Base-by-base conservation (phyloP, 768 basidiomycete genomes). In the Gymnopilus junonius region DNA sequence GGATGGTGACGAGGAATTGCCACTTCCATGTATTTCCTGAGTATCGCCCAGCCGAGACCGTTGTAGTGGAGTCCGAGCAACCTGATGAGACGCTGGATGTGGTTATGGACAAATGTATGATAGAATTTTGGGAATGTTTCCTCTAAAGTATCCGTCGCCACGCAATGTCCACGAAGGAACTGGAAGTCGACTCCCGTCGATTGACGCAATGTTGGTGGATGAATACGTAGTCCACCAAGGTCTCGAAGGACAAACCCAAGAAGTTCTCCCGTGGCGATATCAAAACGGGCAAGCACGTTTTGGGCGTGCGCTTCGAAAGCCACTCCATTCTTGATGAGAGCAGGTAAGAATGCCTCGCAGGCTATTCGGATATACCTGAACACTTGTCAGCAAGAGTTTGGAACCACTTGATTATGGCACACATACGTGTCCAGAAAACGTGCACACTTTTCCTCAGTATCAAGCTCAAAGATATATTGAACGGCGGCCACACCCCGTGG, bases 231-330 rank as follows among this genome's bases (percentile, higher is more conserved):
- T 7, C 86, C 86, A 6, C 85, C 85, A 17, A 87, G 78, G 66
- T 87, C 86, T 34, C 86, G 83, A 59, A 86, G 67, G 31, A 87
- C 78, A 68, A 87, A 86, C 17, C 85, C 85, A 17, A 76, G 72
- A 8, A 81, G 74, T 54, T 77, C 76, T 32, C 80, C 78, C 1
- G 83, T 82, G 12, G 69, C 57, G 2, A 70, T 63, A 61, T 84
- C 77, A 58, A 85, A 79, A 21, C 85, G 83, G 37, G 79, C 77
- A 7, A 85, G 79, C 17, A 82, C 76, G 67, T 87, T 87, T 63
- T 87, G 86, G 1, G 85, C 84, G 69, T 87, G 86, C 10, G 85
- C 86, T 72, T 87, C 86, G 55, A 87, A 85, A 7, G 83, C 82
- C n/a, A 86, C 82, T 4, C 85, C 85, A 54, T 87, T 85, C 42